These are phyloP conservation scores for Euryodendron excelsum DNA, from an alignment of 148 eudicot genomes.

Conservation along the genomic window DNA sequence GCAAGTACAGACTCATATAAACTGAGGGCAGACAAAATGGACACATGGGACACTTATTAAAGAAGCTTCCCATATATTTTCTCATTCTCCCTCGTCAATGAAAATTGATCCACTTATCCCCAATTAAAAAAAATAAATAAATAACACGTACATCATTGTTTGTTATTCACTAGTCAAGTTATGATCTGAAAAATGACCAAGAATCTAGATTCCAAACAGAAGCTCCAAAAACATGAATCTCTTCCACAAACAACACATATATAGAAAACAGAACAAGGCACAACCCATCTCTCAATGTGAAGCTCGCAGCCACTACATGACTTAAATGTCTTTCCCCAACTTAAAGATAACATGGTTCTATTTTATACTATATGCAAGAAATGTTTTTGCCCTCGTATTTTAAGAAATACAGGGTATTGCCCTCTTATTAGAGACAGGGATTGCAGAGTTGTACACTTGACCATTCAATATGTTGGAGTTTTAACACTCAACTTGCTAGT, in stretches of 20 bases:
- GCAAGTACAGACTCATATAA: background rate
- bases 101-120: background rate
- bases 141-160: background rate
- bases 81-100: background rate
- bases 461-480: too few species aligned
- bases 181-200: background rate
- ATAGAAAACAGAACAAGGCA: too few species aligned
- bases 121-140: background rate
- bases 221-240: background rate
- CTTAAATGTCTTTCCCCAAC: too few species aligned
- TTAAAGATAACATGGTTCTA: too few species aligned
- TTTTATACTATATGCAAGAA: too few species aligned
- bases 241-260: background rate
- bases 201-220: constrained; percentile 5
- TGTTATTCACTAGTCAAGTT: background rate
- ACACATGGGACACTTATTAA: background rate
- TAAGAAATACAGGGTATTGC: too few species aligned
- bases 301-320: constrained; percentile 2
- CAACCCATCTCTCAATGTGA: background rate
- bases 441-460: too few species aligned
- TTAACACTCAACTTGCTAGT: too few species aligned
- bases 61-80: background rate
- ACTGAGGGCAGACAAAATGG: background rate
- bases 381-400: too few species aligned
- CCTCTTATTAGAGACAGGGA: too few species aligned